Evolutionary conservation across 441 rosid species (phyloP).

Genomic region (Cnidoscolus chayamansa): DNA sequence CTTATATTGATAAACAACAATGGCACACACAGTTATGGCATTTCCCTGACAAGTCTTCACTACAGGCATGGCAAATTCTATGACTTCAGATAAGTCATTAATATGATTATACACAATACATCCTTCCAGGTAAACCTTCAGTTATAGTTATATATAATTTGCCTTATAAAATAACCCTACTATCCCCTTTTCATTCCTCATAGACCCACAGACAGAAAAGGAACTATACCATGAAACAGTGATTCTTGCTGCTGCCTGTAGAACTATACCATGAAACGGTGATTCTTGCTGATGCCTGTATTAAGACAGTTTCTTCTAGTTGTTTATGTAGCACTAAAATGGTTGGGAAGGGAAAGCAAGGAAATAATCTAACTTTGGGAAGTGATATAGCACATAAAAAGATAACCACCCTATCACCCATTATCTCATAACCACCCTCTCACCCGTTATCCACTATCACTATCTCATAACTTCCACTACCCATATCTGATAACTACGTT

Average conservation of each 20-base stretch:
- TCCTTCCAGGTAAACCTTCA: background rate
- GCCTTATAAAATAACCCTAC: background rate
- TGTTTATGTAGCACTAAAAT: background rate
- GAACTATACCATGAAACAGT: background rate
- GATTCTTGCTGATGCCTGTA: background rate
- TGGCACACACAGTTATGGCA: background rate
- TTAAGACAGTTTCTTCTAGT: background rate
- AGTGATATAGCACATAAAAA: no score
- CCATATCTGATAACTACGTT: no score
- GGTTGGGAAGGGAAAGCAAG: background rate
- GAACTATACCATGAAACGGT: background rate
- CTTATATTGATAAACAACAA: background rate
- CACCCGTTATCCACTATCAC: no score
- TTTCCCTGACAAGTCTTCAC: background rate
- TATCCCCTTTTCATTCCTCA: background rate
- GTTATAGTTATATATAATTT: background rate
- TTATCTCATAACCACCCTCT: no score
- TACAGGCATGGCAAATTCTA: background rate
- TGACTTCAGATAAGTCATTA: background rate
- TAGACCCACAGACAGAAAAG: constrained; percentile 3
- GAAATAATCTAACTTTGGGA: background rate
- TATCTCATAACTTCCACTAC: no score
- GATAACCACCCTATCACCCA: no score
- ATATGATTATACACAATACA: background rate
- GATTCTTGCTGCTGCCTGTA: background rate